Base-by-base conservation (phyloP, 208 protist genomes). In the Trypanosoma platydactyli region DNA sequence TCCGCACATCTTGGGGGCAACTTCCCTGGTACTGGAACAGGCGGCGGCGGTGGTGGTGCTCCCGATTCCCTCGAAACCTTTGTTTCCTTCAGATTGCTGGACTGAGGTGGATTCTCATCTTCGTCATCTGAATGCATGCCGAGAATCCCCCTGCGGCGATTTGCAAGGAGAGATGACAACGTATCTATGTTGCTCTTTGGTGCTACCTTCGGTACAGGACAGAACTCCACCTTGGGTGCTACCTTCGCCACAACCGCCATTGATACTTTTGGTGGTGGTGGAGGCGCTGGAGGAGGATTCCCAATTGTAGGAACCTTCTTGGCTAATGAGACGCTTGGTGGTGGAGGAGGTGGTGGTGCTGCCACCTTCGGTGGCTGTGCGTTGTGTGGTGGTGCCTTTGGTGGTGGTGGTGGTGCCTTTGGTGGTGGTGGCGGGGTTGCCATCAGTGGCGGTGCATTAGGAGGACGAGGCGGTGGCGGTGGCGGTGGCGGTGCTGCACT, bases 81-180 rank as follows among this genome's bases (percentile, higher is more conserved):
- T 25, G 49, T 29, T 30, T 60, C 52, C 30, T 58, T 79, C 16
- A 53, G 55, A 16, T 54, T 61, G 9, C 22, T 33, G 20, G 53
- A 35, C 15, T 3, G 20, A 25, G 20, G 25, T 22, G 22, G 20
- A 5, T 68, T 38, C 3, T 38, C 33, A 38, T 38, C 33, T 38
- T 79, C 73, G 0, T 79, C 67, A 42, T 79, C 73, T n/a, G 73
- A 79, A 41, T 79, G 73, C 64, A 73, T 66, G 38, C 73, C 73
- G 1, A 72, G 44, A 61, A 79, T 79, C 12, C 73, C 73, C 38
- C 53, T 66, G 16, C 73, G 65, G 38, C 73, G 57, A 53, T 73
- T 79, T 24, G 64, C 67, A 50, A 79, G 64, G 49, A 77, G 55
- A 22, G 59, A 70, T 29, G 64, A 71, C 5, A 77, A 29, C 27